Evolutionary conservation across 192 early-diverging fungal genomes (phyloP).

Genomic region (Coemansia sp.): DNA sequence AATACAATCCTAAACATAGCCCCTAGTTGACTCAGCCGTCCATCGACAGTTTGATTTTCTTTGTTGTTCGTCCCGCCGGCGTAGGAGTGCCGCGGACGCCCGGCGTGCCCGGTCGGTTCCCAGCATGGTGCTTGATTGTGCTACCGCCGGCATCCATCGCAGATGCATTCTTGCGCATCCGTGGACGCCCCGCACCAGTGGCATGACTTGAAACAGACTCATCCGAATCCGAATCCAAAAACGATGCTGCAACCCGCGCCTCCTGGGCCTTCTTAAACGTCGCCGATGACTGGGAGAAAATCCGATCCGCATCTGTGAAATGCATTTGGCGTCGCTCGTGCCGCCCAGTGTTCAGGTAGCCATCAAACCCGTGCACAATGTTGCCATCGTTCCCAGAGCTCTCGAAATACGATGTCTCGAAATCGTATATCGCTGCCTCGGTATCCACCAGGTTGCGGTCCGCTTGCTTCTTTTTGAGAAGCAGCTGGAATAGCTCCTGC

Average conservation of each 20-base stretch:
- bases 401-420: conserved; percentile 90
- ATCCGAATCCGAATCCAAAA: conserved; percentile 54
- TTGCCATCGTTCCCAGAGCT: conserved; percentile 84
- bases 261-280: conserved; percentile 58
- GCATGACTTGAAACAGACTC: conserved; percentile 20
- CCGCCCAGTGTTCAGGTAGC: conserved; percentile 70
- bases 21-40: conserved; percentile 1
- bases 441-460: conserved; percentile 74
- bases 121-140: conserved; percentile 46
- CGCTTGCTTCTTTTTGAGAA: conserved; percentile 77
- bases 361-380: conserved; percentile 87
- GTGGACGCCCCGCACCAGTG: neutral
- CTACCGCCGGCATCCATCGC: conserved; percentile 15
- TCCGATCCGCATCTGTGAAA: conserved; percentile 76
- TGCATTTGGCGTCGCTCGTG: conserved; percentile 63
- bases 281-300: conserved; percentile 80
- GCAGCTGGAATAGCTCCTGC: conserved; percentile 69
- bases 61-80: conserved; percentile 21
- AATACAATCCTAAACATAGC: neutral
- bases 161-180: conserved; percentile 1
- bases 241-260: conserved; percentile 42
- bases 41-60: conserved; percentile 49
- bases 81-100: conserved; percentile 28
- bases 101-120: conserved; percentile 25
- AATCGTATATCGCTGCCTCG: conserved; percentile 80